Conservation (phyloP, 768 basidiomycete genomes). For the Panus rudis region DNA sequence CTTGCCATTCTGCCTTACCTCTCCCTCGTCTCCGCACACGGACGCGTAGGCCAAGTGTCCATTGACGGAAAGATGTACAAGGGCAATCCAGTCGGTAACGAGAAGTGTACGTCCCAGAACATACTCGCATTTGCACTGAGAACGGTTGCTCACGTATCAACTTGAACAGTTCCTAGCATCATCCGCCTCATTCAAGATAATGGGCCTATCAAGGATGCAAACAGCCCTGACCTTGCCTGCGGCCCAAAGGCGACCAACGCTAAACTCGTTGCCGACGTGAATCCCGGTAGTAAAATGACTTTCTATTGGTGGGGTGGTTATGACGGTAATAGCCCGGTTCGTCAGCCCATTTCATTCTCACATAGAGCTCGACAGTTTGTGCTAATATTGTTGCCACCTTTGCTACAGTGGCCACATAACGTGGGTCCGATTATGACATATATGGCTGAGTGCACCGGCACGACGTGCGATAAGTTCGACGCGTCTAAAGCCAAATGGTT, state of each 20-base stretch:
- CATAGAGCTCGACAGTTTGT: too few relatives aligned
- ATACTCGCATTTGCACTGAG: conserved; percentile 4
- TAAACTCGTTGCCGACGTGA: conserved; percentile 41
- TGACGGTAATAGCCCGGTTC: conserved; percentile 26
- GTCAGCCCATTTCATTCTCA: conserved; percentile 7
- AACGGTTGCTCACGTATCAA: not conserved
- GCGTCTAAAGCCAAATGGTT: conserved; percentile 61
- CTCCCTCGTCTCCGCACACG: conserved; percentile 32
- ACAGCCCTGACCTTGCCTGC: conserved; percentile 48
- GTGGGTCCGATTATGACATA: conserved; percentile 72
- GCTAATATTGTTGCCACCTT: too few relatives aligned
- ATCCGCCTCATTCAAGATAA: conserved; percentile 36
- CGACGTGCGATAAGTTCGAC: conserved; percentile 56
- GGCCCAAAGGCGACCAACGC: conserved; percentile 46
- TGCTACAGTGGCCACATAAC: conserved; percentile 43
- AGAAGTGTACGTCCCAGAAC: conserved; percentile 29
- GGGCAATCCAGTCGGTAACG: conserved; percentile 30
- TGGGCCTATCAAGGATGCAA: conserved; percentile 44
- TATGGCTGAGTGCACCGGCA: conserved; percentile 53
- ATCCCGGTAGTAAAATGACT: conserved; percentile 45
- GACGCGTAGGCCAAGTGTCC: conserved; percentile 33
- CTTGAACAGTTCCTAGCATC: not conserved
- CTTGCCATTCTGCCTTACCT: conserved; percentile 14
- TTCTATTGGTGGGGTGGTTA: conserved; percentile 45
- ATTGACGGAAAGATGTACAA: conserved; percentile 38